Conservation (phyloP, 2,329 filamentous ascomycete genomes). For the Hypoxylon rubiginosum region DNA sequence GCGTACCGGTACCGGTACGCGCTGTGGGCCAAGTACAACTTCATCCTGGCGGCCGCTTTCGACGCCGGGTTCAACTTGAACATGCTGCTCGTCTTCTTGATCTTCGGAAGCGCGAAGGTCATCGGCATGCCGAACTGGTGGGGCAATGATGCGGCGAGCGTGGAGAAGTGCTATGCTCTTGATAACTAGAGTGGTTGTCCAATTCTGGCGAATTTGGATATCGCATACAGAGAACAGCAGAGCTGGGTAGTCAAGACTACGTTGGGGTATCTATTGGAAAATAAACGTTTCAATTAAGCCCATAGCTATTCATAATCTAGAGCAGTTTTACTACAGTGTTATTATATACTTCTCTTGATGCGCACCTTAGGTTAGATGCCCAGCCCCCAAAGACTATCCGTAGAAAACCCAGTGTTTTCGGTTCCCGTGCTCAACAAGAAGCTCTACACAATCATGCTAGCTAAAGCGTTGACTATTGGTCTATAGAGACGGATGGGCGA, state of each 20-base stretch:
- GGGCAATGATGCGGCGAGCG: slow-evolving; percentile 68
- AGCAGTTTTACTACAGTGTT: not conserved
- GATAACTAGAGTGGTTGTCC: slow-evolving; percentile 29
- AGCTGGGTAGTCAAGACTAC: not conserved
- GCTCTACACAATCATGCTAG: too few relatives aligned
- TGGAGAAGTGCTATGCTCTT: slow-evolving; percentile 71
- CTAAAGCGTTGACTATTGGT: too few relatives aligned
- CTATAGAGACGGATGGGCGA: not conserved
- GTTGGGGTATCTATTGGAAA: not conserved
- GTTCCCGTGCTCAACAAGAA: not conserved
- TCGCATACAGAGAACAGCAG: too few relatives aligned
- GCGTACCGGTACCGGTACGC: slow-evolving; percentile 68
- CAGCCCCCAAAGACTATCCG: too few relatives aligned
- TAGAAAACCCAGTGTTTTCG: too few relatives aligned
- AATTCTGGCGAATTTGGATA: not conserved
- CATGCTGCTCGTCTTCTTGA: slow-evolving; percentile 71
- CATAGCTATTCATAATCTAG: not conserved
- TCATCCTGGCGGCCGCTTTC: slow-evolving; percentile 71
- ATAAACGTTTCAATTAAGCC: not conserved
- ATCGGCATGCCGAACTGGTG: slow-evolving; percentile 74
- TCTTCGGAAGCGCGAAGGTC: slow-evolving; percentile 69
- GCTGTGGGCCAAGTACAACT: slow-evolving; percentile 72
- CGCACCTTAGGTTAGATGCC: not conserved
- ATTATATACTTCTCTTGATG: not conserved
- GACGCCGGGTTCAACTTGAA: slow-evolving; percentile 74